phyloP scores from a whole-genome alignment of 768 basidiomycete species.

The Pleurotus citrinopileatus region DNA sequence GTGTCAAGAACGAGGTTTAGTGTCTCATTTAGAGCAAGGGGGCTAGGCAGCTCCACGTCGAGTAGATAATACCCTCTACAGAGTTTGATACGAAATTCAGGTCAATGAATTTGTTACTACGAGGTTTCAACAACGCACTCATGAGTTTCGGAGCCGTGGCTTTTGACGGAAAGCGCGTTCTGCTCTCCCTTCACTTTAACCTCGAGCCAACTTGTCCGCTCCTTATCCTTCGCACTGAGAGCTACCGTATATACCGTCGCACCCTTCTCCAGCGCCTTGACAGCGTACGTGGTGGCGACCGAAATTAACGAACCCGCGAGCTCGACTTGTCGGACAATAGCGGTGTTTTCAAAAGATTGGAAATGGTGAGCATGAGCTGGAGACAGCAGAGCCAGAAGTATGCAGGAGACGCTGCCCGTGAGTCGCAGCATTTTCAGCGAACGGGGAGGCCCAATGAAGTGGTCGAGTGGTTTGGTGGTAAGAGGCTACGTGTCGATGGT shows the following conservation, averaged over 20 bases:
- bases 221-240: conserved; percentile 58
- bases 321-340: conserved; percentile 85
- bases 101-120: background rate
- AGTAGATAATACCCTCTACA: conserved; percentile 48
- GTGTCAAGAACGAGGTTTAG: conserved; percentile 78
- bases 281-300: conserved; percentile 86
- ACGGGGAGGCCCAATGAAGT: conserved; percentile 14
- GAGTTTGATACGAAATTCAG: conserved; percentile 11
- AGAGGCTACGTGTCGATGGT: conserved; percentile 26
- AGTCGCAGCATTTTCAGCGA: conserved; percentile 41
- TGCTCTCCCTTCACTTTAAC: conserved; percentile 75
- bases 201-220: conserved; percentile 74
- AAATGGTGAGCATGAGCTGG: conserved; percentile 32
- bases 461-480: conserved; percentile 6
- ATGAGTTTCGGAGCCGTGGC: conserved; percentile 44
- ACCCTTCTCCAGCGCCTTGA: conserved; percentile 65
- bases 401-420: conserved; percentile 46
- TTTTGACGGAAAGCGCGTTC: conserved; percentile 45
- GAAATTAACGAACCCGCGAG: conserved; percentile 86
- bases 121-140: conserved; percentile 44
- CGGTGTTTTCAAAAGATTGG: conserved; percentile 81
- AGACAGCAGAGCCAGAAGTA: conserved; percentile 39
- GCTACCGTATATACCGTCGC: conserved; percentile 67
- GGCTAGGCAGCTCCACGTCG: conserved; percentile 60
- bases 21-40: conserved; percentile 56